Conservation (phyloP, 495 filamentous ascomycete genomes). For the Cairneyella variabilis region DNA sequence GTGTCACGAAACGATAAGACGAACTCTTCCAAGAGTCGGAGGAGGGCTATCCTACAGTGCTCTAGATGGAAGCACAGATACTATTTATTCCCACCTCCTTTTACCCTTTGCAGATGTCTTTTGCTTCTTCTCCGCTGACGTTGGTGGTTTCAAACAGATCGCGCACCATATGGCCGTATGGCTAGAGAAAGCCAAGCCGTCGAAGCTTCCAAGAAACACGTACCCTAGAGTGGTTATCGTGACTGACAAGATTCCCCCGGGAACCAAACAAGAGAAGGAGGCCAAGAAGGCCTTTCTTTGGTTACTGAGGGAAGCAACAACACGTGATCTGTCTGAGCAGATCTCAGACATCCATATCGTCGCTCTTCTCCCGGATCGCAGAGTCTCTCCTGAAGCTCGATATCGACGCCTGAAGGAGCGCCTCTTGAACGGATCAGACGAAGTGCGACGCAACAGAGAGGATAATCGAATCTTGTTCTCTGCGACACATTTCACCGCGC, state of each 20-base stretch:
- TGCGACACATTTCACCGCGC: slow-evolving; percentile 17
- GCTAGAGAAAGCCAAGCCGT: slow-evolving; percentile 13
- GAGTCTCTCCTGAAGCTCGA: neutral
- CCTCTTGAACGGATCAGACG: slow-evolving; percentile 15
- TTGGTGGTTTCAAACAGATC: slow-evolving; percentile 21
- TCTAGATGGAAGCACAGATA: slow-evolving; percentile 8
- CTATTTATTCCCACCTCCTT: slow-evolving; percentile 16
- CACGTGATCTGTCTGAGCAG: slow-evolving; percentile 13
- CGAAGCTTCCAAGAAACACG: slow-evolving; percentile 12
- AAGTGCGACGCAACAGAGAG: slow-evolving; percentile 14
- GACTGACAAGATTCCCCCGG: neutral
- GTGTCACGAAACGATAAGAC: slow-evolving; percentile 13
- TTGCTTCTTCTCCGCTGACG: slow-evolving; percentile 23
- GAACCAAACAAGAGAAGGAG: slow-evolving; percentile 9
- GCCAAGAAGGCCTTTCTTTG: slow-evolving; percentile 21
- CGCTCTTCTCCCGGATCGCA: slow-evolving; percentile 10
- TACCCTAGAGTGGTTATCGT: slow-evolving; percentile 7
- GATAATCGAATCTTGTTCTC: slow-evolving; percentile 18
- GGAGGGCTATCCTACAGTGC: neutral
- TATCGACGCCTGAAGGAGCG: slow-evolving; percentile 12
- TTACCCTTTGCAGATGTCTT: slow-evolving; percentile 20
- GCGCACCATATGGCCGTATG: slow-evolving; percentile 14
- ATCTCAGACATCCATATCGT: slow-evolving; percentile 24
- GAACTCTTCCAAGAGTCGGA: slow-evolving; percentile 4
- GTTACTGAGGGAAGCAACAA: slow-evolving; percentile 22